phyloP scores from a whole-genome alignment of 305 asterid genomes.

The Nicotiana rustica region DNA sequence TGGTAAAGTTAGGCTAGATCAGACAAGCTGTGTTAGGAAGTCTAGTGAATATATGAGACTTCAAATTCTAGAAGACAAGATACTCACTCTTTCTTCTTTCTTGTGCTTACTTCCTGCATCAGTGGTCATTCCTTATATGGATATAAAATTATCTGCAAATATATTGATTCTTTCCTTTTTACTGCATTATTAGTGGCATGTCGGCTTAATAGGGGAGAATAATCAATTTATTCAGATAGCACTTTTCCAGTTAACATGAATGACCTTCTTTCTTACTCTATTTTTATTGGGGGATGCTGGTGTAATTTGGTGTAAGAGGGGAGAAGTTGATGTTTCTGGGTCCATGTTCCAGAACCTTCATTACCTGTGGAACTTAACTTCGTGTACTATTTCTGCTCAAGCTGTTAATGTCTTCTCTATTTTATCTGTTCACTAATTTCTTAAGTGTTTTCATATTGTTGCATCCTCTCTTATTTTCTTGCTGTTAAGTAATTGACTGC shows the following conservation, averaged over 20 bases:
- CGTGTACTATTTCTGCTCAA: not conserved
- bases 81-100: not conserved
- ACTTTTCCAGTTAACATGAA: not conserved
- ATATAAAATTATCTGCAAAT: not conserved
- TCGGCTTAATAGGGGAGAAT: not conserved
- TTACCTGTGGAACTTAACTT: not conserved
- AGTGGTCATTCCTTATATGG: not conserved
- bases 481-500: not conserved
- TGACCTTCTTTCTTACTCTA: not conserved
- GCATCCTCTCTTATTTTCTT: conserved; percentile 14
- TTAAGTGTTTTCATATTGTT: not conserved
- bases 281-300: not conserved
- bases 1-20: not conserved
- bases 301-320: conserved; percentile 12
- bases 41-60: not conserved
- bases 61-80: not conserved
- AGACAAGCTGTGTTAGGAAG: not conserved
- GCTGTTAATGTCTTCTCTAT: conserved; percentile 3
- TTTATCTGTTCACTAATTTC: not conserved
- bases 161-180: conserved; percentile 20
- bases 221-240: not conserved
- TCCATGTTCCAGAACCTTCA: conserved; percentile 27
- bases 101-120: not conserved
- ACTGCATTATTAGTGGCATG: conserved; percentile 18
- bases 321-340: conserved; percentile 14